These are phyloP conservation scores for Syzygium jambos DNA, from an alignment of 345 rosid species.

Conservation along the genomic window DNA sequence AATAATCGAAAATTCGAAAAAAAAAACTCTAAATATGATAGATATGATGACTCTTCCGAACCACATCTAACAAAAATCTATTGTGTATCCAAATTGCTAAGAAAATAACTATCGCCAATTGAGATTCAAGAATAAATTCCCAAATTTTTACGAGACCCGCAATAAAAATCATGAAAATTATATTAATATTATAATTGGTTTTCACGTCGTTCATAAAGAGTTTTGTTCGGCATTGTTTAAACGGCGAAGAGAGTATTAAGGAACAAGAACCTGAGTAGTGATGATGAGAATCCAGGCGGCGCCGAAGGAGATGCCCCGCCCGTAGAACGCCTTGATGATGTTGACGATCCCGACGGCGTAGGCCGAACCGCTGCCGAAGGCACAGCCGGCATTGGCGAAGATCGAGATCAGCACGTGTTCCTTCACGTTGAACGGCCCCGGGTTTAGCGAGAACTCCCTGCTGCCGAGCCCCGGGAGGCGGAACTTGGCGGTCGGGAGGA, in stretches of 20 bases:
- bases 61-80: background rate
- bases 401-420: constrained; percentile 12
- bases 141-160: background rate
- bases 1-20: background rate
- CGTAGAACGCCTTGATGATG: constrained; percentile 13
- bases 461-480: background rate
- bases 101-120: background rate
- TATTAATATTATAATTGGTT: background rate
- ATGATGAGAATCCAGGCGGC: constrained; percentile 6
- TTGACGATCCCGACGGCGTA: constrained; percentile 4
- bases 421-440: constrained; percentile 9
- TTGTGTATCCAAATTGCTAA: background rate
- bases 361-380: constrained; percentile 3
- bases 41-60: background rate
- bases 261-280: constrained; percentile 3
- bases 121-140: background rate
- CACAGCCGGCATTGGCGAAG: constrained; percentile 12
- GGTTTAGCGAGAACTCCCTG: constrained; percentile 8
- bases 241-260: background rate
- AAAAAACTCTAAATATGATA: background rate
- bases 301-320: constrained; percentile 5
- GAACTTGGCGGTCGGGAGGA: constrained; percentile 6
- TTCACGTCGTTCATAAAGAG: background rate
- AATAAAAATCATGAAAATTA: background rate
- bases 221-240: background rate